A percentile compares a stretch with the other conserved stretches of the same genome.
Conservation (phyloP, 176 grass and related monocot species). For the Rhynchospora tenuis region DNA sequence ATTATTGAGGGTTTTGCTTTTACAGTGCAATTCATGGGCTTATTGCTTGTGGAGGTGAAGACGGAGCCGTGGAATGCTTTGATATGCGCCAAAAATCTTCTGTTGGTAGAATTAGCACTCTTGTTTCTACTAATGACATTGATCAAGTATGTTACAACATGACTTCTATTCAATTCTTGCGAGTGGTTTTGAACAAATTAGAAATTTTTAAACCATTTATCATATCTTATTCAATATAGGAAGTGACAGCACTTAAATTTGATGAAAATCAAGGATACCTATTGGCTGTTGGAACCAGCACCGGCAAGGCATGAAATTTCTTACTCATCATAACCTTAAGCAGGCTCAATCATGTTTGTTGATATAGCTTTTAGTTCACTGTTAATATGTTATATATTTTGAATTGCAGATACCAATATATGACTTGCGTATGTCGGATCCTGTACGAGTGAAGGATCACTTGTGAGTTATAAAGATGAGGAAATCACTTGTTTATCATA, state of each 20-base stretch:
- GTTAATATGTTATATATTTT: not conserved
- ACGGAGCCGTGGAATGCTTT: slow-evolving; percentile 94
- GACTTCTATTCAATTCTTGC: slow-evolving; percentile 1
- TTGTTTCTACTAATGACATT: slow-evolving; percentile 54
- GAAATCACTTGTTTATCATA: not conserved
- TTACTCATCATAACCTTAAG: slow-evolving; percentile 5
- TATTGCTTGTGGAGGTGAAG: slow-evolving; percentile 87
- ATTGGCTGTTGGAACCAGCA: slow-evolving; percentile 74
- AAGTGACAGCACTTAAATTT: slow-evolving; percentile 82
- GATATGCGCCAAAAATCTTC: slow-evolving; percentile 84
- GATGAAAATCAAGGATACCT: slow-evolving; percentile 86
- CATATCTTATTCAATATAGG: slow-evolving; percentile 45
- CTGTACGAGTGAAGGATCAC: slow-evolving; percentile 88
- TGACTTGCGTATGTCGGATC: slow-evolving; percentile 86
- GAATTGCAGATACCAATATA: slow-evolving; percentile 73
- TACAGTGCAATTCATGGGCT: slow-evolving; percentile 72
- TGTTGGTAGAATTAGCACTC: slow-evolving; percentile 75
- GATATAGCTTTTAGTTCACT: slow-evolving; percentile 1
- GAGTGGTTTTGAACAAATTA: not conserved
- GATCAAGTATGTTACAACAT: slow-evolving; percentile 47
- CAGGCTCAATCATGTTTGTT: not conserved
- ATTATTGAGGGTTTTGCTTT: not conserved
- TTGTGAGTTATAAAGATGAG: slow-evolving; percentile 54
- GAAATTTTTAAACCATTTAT: slow-evolving; percentile 6
- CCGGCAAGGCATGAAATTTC: slow-evolving; percentile 57